Evolutionary conservation across 441 rosid genomes (phyloP).

Genomic region (Jatropha multifida): DNA sequence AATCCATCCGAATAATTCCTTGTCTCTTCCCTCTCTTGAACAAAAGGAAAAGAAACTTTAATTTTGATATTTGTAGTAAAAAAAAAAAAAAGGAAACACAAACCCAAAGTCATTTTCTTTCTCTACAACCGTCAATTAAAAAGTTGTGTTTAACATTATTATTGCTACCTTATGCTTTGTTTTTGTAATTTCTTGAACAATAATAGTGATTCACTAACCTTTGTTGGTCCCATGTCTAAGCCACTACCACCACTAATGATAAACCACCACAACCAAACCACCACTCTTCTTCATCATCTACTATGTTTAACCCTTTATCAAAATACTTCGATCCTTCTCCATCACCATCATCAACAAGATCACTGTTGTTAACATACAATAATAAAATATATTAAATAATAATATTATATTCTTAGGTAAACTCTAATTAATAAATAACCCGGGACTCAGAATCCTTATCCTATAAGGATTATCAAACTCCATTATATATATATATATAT

Average conservation of each 20-base stretch:
- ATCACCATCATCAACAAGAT: constrained; percentile 22
- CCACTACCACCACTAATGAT: constrained; percentile 22
- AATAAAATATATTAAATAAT: too few relatives aligned
- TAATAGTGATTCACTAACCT: constrained; percentile 20
- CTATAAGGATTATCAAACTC: too few relatives aligned
- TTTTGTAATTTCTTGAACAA: constrained; percentile 22
- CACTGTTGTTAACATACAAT: too few relatives aligned
- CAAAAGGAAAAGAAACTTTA: constrained; percentile 47
- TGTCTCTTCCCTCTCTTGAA: constrained; percentile 30
- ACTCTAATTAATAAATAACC: too few relatives aligned
- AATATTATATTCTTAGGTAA: too few relatives aligned
- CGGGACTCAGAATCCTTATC: too few relatives aligned
- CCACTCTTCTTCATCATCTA: constrained; percentile 22
- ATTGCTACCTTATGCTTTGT: constrained; percentile 33
- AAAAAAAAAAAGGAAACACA: constrained; percentile 2
- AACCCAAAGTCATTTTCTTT: background rate
- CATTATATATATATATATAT: too few relatives aligned
- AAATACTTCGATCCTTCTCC: constrained; percentile 45
- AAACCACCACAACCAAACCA: constrained; percentile 12
- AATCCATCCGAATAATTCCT: background rate
- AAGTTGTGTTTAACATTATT: background rate
- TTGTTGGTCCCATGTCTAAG: constrained; percentile 23
- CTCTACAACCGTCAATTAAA: constrained; percentile 26
- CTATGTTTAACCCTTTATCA: constrained; percentile 40
- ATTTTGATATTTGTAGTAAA: constrained; percentile 28